A percentile compares a stretch with the other conserved stretches of the same genome.
Evolutionary conservation across 2,329 filamentous ascomycete species (phyloP).

Genomic region (Aspergillus fijiensis): DNA sequence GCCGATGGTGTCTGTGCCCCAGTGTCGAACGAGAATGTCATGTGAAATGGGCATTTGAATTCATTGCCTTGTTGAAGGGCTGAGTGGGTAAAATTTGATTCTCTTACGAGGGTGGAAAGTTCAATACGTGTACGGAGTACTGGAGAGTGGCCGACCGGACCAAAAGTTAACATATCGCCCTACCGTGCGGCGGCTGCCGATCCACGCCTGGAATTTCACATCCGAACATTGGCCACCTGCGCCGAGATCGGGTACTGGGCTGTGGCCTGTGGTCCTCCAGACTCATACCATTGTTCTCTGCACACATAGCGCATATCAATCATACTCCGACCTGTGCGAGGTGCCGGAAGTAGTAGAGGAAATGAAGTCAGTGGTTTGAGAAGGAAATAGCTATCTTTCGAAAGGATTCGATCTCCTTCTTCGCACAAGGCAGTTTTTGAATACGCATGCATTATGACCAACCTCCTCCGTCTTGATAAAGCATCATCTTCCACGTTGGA

Average conservation of each 20-base stretch:
- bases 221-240: background rate
- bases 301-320: background rate
- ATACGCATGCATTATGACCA: slow-evolving; percentile 6
- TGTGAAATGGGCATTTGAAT: background rate
- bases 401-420: too few relatives aligned
- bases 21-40: slow-evolving; percentile 3
- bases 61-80: background rate
- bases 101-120: background rate
- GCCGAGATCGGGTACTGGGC: slow-evolving; percentile 6
- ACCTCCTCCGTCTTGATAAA: background rate
- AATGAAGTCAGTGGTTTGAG: background rate
- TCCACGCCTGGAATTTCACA: slow-evolving; percentile 1
- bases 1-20: background rate
- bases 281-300: background rate
- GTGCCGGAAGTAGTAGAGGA: background rate
- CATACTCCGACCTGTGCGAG: background rate
- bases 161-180: background rate
- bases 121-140: too few relatives aligned
- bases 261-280: background rate
- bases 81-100: background rate
- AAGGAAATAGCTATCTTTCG: background rate
- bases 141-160: too few relatives aligned
- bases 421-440: background rate
- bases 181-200: background rate
- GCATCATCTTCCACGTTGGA: background rate